phyloP scores from a whole-genome alignment of 305 asterid genomes.

The Fraxinus paxiana region DNA sequence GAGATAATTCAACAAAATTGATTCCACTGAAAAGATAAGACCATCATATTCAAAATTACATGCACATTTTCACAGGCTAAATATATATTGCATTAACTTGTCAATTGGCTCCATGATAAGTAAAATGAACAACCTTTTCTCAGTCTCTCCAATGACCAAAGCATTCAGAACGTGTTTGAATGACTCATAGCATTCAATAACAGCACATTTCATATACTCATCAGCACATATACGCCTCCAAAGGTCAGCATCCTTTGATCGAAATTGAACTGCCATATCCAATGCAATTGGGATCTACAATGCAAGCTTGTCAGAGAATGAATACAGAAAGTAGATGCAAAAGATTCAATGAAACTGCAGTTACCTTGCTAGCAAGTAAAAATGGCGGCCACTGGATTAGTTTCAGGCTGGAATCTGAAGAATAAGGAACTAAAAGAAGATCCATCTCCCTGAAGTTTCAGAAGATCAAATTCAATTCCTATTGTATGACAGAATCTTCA shows the following conservation, averaged over 20 bases:
- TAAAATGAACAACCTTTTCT: conserved; percentile 63
- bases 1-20: background rate
- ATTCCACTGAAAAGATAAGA: background rate
- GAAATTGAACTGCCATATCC: conserved; percentile 96
- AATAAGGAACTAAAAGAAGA: conserved; percentile 92
- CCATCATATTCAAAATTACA: background rate
- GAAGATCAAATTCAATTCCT: conserved; percentile 31
- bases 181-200: conserved; percentile 88
- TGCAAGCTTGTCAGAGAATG: conserved; percentile 23
- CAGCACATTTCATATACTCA: conserved; percentile 94
- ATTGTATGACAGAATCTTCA: background rate
- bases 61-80: conserved; percentile 7
- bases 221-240: conserved; percentile 93
- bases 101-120: background rate
- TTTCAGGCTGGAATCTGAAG: conserved; percentile 85
- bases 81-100: background rate
- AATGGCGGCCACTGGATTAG: conserved; percentile 98
- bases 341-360: conserved; percentile 22
- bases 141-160: conserved; percentile 79
- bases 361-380: conserved; percentile 96
- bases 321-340: conserved; percentile 12
- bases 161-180: conserved; percentile 75
- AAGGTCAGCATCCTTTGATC: conserved; percentile 82
- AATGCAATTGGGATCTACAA: conserved; percentile 91
- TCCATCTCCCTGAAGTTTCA: conserved; percentile 93